A percentile compares a stretch with the other conserved stretches of the same genome.
phyloP scores from a whole-genome alignment of 78 protist genomes.

The Dictyostelium discoideum region DNA sequence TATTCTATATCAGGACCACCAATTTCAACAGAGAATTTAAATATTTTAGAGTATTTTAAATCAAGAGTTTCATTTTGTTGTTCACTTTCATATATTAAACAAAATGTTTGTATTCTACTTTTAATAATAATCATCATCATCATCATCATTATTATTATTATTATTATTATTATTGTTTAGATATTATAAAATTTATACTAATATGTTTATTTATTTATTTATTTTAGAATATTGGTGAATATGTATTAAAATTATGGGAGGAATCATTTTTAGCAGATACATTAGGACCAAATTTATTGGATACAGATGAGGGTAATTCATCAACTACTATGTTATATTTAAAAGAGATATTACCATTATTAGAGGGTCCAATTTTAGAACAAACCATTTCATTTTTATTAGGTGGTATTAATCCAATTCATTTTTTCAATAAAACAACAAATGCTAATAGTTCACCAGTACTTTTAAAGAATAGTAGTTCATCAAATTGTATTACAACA shows the following conservation, averaged over 20 bases:
- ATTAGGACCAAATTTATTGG: conserved; percentile 49
- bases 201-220: not conserved
- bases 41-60: conserved; percentile 48
- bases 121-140: too few species aligned
- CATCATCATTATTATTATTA: too few species aligned
- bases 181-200: not conserved
- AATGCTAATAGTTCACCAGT: not conserved
- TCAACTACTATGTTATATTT: conserved; percentile 64
- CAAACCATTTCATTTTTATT: conserved; percentile 46
- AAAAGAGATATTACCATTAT: conserved; percentile 56
- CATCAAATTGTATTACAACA: not conserved
- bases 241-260: conserved; percentile 68
- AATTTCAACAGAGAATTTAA: conserved; percentile 50
- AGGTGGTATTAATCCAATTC: conserved; percentile 28
- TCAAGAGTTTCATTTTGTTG: conserved; percentile 74
- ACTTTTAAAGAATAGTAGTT: not conserved
- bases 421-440: not conserved
- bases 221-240: conserved; percentile 55
- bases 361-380: conserved; percentile 26
- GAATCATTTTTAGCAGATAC: conserved; percentile 70
- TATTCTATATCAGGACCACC: conserved; percentile 77
- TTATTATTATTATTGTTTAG: too few species aligned
- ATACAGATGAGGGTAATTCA: conserved; percentile 3
- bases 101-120: conserved; percentile 35
- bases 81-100: conserved; percentile 40